Base-by-base conservation (phyloP, 768 basidiomycete species). In the Suillus spraguei region DNA sequence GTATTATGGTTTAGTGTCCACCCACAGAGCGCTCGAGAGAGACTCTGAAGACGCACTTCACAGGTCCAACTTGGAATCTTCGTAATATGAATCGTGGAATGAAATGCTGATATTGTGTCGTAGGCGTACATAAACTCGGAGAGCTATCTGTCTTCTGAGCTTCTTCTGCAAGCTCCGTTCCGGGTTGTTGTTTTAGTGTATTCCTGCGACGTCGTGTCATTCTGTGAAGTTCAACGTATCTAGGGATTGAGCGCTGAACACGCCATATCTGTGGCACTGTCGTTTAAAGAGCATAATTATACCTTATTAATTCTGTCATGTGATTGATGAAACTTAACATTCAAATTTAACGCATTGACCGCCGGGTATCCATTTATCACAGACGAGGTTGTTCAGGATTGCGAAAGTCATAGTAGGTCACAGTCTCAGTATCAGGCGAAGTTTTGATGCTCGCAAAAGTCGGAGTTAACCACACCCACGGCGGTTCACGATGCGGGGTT, bases 21-120 rank as follows among this genome's bases (percentile, higher is more conserved):
- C 10, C 5, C 10, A 6, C 11, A 42, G 36, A 54, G 46, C 22
- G 36, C 24, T n/a, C 13, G 10, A 38, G 16, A 13, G 24, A n/a
- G 5, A 28, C 28, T 56, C 32, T 33, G 5, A n/a, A 50, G 24
- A 42, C 52, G 14, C 9, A 66, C 65, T 14, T 64, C 22, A 39
- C 60, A 9, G 42, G 59, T 28, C 63, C 65, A 11, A 60, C 59
- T 61, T 66, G 65, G 39, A 54, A 64, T 24, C 59, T 52, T 35
- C 65, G 60, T 5, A 64, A 42, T 41, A 66, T 64, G 42, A 66
- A 66, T 36, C 65, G 60, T 36, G 63, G 65, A 41, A 66, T 66
- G 32, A 60, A 64, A 39, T 66, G 65, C 4, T 66, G 65, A 24
- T 61, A 66, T 39, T 66, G 65, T 24, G 59, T 36, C 22, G 5